Evolutionary conservation across 2,329 filamentous ascomycete genomes (phyloP).

Genomic region (Neodidymelliopsis sp.): DNA sequence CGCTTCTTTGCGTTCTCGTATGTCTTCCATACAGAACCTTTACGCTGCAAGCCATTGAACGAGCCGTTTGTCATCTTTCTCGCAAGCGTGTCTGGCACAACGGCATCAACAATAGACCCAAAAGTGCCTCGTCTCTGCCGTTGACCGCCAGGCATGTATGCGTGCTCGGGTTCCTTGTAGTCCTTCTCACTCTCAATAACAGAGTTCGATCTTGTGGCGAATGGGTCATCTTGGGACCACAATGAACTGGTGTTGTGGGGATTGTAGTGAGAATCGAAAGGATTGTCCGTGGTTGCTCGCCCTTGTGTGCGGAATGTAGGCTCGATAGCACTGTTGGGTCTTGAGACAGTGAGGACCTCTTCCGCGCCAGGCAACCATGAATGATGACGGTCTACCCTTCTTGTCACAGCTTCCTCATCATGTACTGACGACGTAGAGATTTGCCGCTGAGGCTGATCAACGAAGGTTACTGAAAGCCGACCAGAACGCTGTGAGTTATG

Average conservation of each 20-base stretch:
- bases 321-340: conserved; percentile 12
- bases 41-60: conserved; percentile 19
- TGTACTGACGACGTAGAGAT: background rate
- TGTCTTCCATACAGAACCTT: conserved; percentile 26
- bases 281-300: conserved; percentile 10
- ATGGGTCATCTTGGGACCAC: conserved; percentile 24
- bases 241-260: conserved; percentile 13
- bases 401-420: background rate
- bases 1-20: conserved; percentile 37
- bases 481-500: conserved; percentile 6
- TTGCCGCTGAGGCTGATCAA: background rate
- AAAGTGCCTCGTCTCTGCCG: conserved; percentile 22
- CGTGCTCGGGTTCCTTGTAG: conserved; percentile 18
- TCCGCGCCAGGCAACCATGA: conserved; percentile 13
- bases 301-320: conserved; percentile 9
- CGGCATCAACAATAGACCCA: conserved; percentile 24
- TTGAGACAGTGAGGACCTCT: conserved; percentile 11
- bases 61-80: conserved; percentile 28
- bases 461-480: conserved; percentile 14
- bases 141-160: conserved; percentile 10
- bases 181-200: conserved; percentile 5
- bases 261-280: background rate
- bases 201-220: conserved; percentile 19
- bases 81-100: conserved; percentile 25
- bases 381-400: background rate